Conservation (phyloP, 2,329 filamentous ascomycete genomes). For the Microsporum ferrugineum region DNA sequence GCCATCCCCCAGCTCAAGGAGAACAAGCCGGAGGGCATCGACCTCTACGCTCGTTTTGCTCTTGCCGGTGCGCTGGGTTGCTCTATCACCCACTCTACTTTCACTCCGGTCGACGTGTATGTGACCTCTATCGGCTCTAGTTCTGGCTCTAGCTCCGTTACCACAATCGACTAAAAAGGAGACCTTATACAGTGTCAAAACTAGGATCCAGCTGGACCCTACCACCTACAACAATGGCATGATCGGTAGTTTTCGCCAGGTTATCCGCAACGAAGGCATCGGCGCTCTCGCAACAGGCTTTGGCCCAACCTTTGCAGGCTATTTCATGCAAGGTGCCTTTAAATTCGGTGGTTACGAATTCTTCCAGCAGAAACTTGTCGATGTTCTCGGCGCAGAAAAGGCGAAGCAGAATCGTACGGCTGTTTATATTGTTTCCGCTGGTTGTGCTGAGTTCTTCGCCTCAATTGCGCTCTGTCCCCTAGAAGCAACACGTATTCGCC, state of each 20-base stretch:
- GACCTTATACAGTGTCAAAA: conserved; percentile 63
- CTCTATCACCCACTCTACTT: conserved; percentile 88
- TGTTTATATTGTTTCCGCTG: conserved; percentile 62
- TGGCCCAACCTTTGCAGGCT: conserved; percentile 76
- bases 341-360: conserved; percentile 94
- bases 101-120: conserved; percentile 99
- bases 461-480: conserved; percentile 68
- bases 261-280: conserved; percentile 72
- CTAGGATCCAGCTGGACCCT: conserved; percentile 86
- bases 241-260: conserved; percentile 75
- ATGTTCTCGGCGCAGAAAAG: conserved; percentile 63
- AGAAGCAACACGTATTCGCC: conserved; percentile 85
- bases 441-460: conserved; percentile 53
- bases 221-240: conserved; percentile 78
- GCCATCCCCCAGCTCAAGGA: not conserved
- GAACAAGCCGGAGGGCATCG: conserved; percentile 37
- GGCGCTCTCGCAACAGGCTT: conserved; percentile 75
- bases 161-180: not conserved
- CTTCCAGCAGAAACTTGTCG: conserved; percentile 88
- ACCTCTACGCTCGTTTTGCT: conserved; percentile 90
- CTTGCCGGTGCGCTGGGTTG: conserved; percentile 97
- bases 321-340: conserved; percentile 88
- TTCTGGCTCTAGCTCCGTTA: not conserved
- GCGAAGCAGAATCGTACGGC: conserved; percentile 68
- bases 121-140: conserved; percentile 32